Evolutionary conservation across 2,329 filamentous ascomycete species (phyloP).

Genomic region (Sporothrix sp.): DNA sequence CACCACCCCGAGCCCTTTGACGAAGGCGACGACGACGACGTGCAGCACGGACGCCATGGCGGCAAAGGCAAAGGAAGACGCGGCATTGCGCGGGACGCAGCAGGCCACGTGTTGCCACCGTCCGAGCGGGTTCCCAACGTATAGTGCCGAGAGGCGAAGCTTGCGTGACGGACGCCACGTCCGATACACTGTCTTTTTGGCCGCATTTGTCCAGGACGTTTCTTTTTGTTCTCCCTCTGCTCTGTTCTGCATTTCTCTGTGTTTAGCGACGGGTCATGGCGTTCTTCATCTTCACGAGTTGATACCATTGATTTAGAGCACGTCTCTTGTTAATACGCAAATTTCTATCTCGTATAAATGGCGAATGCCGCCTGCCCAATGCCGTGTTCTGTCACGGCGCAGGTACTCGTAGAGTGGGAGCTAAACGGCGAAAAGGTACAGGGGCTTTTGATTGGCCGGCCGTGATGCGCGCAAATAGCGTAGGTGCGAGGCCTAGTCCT

Average conservation of each 20-base stretch:
- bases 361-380: too few species aligned
- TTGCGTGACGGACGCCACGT: too few species aligned
- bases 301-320: too few species aligned
- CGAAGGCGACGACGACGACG: slow-evolving; percentile 38
- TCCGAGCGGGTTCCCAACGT: slow-evolving; percentile 40
- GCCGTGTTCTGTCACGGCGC: too few species aligned
- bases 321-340: too few species aligned
- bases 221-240: neutral
- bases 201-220: too few species aligned
- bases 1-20: slow-evolving; percentile 9
- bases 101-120: slow-evolving; percentile 41
- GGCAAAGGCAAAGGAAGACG: slow-evolving; percentile 36
- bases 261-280: too few species aligned
- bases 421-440: too few species aligned
- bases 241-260: too few species aligned
- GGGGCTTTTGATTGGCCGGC: neutral
- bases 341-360: too few species aligned
- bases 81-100: slow-evolving; percentile 34
- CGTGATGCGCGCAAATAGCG: neutral
- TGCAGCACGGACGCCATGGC: slow-evolving; percentile 30
- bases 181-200: neutral
- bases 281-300: too few species aligned
- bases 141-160: neutral
- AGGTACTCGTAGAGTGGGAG: too few species aligned
- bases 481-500: neutral